A percentile compares a stretch with the other conserved stretches of the same genome.
phyloP scores from a whole-genome alignment of 768 basidiomycete genomes.

The Infundibulicybe gibba region DNA sequence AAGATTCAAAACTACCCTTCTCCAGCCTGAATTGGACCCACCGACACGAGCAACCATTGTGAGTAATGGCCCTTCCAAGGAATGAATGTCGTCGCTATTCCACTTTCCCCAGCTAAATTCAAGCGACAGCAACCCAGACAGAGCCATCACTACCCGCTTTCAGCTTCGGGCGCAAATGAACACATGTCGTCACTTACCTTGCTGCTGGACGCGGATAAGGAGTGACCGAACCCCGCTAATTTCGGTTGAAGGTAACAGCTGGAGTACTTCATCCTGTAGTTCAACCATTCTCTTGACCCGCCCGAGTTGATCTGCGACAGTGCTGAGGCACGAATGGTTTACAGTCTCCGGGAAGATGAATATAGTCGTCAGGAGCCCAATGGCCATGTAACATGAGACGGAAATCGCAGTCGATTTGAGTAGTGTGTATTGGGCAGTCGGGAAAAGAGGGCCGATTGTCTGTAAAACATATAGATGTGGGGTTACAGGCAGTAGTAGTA shows the following conservation, averaged over 20 bases:
- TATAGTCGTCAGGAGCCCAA: too few species aligned
- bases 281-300: constrained; percentile 13
- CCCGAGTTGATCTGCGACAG: background rate
- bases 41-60: constrained; percentile 30
- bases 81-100: constrained; percentile 38
- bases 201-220: too few species aligned
- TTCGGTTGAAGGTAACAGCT: background rate
- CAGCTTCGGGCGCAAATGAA: too few species aligned
- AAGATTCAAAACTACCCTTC: constrained; percentile 20
- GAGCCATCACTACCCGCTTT: constrained; percentile 22
- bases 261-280: constrained; percentile 3
- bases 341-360: too few species aligned
- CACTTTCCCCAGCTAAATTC: constrained; percentile 44
- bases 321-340: background rate
- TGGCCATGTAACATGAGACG: too few species aligned
- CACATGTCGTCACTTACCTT: too few species aligned
- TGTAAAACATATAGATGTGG: too few species aligned
- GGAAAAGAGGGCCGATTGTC: too few species aligned
- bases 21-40: constrained; percentile 8
- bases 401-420: too few species aligned
- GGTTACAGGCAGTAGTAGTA: background rate
- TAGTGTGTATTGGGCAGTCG: too few species aligned
- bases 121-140: constrained; percentile 30
- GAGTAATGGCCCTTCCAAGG: constrained; percentile 30
- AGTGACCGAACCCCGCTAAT: too few species aligned